These are phyloP conservation scores for Thielaviopsis euricoi DNA, from an alignment of 2,329 filamentous ascomycete genomes.

Conservation along the genomic window DNA sequence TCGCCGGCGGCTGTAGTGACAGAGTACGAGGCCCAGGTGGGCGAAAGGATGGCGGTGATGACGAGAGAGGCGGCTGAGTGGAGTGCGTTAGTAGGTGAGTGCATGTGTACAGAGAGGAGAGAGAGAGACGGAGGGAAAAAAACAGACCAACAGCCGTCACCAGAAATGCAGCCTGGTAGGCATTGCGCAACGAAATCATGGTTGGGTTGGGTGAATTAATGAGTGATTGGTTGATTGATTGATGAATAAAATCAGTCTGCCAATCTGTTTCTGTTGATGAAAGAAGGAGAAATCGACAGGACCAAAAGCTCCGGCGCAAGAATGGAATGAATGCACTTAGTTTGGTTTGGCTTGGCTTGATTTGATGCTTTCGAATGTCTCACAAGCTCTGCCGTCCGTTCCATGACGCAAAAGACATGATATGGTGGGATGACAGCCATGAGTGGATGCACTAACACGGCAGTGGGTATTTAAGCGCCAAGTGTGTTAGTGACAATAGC, in stretches of 20 bases:
- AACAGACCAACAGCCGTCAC: neutral
- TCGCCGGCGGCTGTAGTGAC: constrained; percentile 32
- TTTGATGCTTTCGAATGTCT: too few species aligned
- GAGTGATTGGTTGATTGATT: neutral
- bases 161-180: neutral
- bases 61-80: constrained; percentile 51
- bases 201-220: too few species aligned
- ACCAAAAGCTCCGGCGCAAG: too few species aligned
- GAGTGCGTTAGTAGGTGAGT: neutral
- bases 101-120: neutral
- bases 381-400: too few species aligned
- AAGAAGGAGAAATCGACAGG: neutral
- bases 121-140: too few species aligned
- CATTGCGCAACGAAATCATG: neutral
- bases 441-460: too few species aligned
- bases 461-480: too few species aligned
- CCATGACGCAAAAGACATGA: too few species aligned
- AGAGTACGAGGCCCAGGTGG: constrained; percentile 54
- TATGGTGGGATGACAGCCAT: too few species aligned
- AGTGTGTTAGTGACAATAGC: too few species aligned
- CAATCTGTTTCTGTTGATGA: neutral
- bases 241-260: neutral
- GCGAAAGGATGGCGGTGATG: constrained; percentile 49
- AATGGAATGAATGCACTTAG: too few species aligned
- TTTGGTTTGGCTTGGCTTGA: too few species aligned